phyloP scores from a whole-genome alignment of 148 eudicot species.

The Hydrangea macrophylla region DNA sequence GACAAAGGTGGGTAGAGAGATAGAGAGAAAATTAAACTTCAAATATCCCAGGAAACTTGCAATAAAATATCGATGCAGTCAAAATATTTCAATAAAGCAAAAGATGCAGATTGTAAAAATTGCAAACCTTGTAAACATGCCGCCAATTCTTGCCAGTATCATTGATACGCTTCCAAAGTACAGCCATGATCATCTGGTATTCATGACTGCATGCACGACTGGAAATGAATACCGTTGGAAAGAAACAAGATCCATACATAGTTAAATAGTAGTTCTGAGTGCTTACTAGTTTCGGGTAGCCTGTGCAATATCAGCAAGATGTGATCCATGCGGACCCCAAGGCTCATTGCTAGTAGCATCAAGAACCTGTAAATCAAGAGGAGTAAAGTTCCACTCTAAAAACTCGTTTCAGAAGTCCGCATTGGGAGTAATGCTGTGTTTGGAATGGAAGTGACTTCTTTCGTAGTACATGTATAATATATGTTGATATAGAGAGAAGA shows the following conservation, averaged over 20 bases:
- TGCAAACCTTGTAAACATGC: conserved; percentile 68
- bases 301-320: conserved; percentile 87
- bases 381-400: too few relatives aligned
- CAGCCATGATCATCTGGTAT: conserved; percentile 88
- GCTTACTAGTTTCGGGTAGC: conserved; percentile 89
- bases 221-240: conserved; percentile 11
- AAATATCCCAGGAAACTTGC: not conserved
- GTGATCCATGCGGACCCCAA: conserved; percentile 98
- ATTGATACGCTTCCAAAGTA: conserved; percentile 87
- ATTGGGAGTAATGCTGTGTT: too few relatives aligned
- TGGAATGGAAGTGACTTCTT: too few relatives aligned
- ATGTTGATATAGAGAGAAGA: too few relatives aligned
- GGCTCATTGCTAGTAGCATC: conserved; percentile 99
- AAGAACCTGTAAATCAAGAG: conserved; percentile 55
- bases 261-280: not conserved
- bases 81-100: not conserved
- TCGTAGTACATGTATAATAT: too few relatives aligned
- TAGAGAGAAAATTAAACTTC: not conserved
- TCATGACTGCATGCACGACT: conserved; percentile 59
- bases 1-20: too few relatives aligned
- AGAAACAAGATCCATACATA: not conserved
- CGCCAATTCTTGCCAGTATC: conserved; percentile 98
- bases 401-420: too few relatives aligned
- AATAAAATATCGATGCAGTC: not conserved
- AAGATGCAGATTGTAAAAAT: not conserved